phyloP scores from a whole-genome alignment of 768 basidiomycete species.

The Auricularia sp. region DNA sequence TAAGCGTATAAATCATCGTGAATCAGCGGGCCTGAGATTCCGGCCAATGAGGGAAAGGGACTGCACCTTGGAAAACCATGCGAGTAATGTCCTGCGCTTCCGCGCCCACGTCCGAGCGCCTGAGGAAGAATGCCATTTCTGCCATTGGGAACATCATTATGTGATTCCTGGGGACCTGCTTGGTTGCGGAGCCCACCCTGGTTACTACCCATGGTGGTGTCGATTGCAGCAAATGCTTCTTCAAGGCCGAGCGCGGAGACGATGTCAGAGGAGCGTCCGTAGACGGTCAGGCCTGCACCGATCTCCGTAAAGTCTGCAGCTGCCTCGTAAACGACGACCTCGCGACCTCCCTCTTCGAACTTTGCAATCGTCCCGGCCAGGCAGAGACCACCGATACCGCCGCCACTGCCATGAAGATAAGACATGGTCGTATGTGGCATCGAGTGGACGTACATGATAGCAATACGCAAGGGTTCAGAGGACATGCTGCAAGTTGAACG shows the following conservation, averaged over 20 bases:
- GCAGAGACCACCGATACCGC: slow-evolving; percentile 31
- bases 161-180: too few relatives aligned
- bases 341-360: neutral
- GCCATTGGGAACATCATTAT: too few relatives aligned
- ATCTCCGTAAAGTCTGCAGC: slow-evolving; percentile 29
- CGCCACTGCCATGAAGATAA: slow-evolving; percentile 20
- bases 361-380: slow-evolving; percentile 26
- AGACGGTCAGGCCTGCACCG: slow-evolving; percentile 38
- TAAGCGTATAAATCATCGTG: neutral
- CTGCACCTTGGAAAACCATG: too few relatives aligned
- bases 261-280: slow-evolving; percentile 35
- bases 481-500: neutral
- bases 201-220: neutral
- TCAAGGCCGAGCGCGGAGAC: slow-evolving; percentile 30
- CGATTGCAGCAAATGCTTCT: slow-evolving; percentile 16
- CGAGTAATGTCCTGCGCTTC: neutral
- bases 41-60: too few relatives aligned
- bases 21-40: neutral
- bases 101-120: neutral
- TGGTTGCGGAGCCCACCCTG: neutral
- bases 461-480: neutral
- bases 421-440: neutral
- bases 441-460: neutral
- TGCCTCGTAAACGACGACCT: slow-evolving; percentile 29
- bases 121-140: too few relatives aligned